Base-by-base conservation (phyloP, 306 rosid species). In the Lagenaria siceraria region DNA sequence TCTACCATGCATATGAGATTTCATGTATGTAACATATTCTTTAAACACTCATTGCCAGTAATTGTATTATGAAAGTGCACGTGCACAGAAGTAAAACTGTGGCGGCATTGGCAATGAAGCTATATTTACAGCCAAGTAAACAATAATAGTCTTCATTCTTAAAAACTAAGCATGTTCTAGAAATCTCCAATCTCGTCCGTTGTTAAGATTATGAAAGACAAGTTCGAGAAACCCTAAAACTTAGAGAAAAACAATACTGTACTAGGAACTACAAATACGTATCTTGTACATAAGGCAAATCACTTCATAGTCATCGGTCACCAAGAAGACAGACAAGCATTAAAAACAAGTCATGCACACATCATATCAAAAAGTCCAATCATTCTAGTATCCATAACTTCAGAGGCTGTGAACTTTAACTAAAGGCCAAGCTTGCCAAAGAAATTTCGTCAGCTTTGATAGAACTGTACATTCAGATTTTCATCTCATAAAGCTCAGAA, bases 271-370 rank as follows among this genome's bases (percentile, higher is more conserved):
- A 54, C 29, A 65, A 21, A 38, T 53, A 49, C 5, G 15, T 24
- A 40, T 22, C 74, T 73, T 73, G 79, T 77, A 80, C 54, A 61
- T 8, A 54, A 51, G 3, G 65, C 63, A 46, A 74, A 76, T 59
- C 81, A 38, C 15, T 76, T 71, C 78, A 40, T 6, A 54, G 40
- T 31, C 51, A 83, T 76, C 51, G 62, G 31, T 82, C 79, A 55
- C 65, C 64, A 81, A 78, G 78, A 69, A 53, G 75, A 61, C 38
- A 49, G 33, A 51, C 71, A n/a, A 6, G 65, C 49, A 75, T 46
- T 77, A 60, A 70, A 69, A 56, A 56, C 48, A 36, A 17, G 48
- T 64, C 48, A 17, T 36, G 0, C 56, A 46, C 38, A 71, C 19
- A 14, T 51, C 59, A 17, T 36, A 24, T 36, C 14, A 19, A 71